A percentile compares a stretch with the other conserved stretches of the same genome.
Evolutionary conservation across 2,329 filamentous ascomycete genomes (phyloP).

Genomic region (Aspergillus calidoustus): DNA sequence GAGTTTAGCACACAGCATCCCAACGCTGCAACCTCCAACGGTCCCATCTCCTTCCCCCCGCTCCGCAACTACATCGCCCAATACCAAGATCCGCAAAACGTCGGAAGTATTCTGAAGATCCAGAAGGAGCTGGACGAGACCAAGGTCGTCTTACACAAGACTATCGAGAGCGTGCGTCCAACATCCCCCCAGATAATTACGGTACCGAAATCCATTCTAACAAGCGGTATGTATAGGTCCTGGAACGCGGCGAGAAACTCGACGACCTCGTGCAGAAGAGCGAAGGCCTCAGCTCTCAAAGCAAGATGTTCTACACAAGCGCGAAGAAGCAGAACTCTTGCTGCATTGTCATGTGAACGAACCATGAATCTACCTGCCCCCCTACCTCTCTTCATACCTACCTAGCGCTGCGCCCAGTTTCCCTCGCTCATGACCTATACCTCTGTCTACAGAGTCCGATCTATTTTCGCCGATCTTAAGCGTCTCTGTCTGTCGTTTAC

Average conservation of each 20-base stretch:
- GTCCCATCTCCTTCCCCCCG: slow-evolving; percentile 64
- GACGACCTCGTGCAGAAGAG: slow-evolving; percentile 93
- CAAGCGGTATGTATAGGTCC: slow-evolving; percentile 32
- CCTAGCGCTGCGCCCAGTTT: slow-evolving; percentile 3
- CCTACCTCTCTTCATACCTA: background rate
- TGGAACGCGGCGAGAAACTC: slow-evolving; percentile 95
- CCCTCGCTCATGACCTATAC: slow-evolving; percentile 1
- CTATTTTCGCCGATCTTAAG: slow-evolving; percentile 1
- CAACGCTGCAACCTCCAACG: slow-evolving; percentile 53
- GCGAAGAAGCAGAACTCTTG: slow-evolving; percentile 83
- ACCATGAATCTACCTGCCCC: background rate
- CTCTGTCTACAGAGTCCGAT: background rate
- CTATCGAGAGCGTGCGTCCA: slow-evolving; percentile 67
- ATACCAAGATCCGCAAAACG: slow-evolving; percentile 86
- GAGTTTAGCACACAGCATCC: slow-evolving; percentile 83
- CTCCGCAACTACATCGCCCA: slow-evolving; percentile 77
- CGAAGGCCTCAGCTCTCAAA: slow-evolving; percentile 84
- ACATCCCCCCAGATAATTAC: background rate
- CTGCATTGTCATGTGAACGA: slow-evolving; percentile 67
- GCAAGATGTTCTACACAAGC: slow-evolving; percentile 92
- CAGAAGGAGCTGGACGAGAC: slow-evolving; percentile 97
- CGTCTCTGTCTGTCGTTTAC: slow-evolving; percentile 1
- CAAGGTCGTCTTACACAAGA: slow-evolving; percentile 96
- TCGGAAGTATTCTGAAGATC: slow-evolving; percentile 92
- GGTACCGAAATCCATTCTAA: background rate